Conservation (phyloP, 352 stramenopile species). For the Globisporangium yorkense region DNA sequence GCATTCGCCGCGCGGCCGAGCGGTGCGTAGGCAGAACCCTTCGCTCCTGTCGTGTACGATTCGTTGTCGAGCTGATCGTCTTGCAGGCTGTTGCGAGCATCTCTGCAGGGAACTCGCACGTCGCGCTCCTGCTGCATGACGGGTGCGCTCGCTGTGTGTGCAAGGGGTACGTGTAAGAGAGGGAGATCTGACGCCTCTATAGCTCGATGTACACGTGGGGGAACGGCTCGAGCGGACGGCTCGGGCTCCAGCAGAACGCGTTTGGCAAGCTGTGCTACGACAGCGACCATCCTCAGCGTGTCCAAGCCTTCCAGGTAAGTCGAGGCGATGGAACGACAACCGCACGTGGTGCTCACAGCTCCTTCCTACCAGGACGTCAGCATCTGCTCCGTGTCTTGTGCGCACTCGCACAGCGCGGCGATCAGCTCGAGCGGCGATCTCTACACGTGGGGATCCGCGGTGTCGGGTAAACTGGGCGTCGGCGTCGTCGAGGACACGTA, state of each 20-base stretch:
- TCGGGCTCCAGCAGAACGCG: slow-evolving; percentile 65
- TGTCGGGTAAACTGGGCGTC: slow-evolving; percentile 84
- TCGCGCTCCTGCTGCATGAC: slow-evolving; percentile 71
- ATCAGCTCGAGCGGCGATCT: slow-evolving; percentile 68
- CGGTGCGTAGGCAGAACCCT: slow-evolving; percentile 20
- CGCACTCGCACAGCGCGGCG: slow-evolving; percentile 85
- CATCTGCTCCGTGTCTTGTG: slow-evolving; percentile 52
- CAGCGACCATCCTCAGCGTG: slow-evolving; percentile 43
- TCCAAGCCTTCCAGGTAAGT: slow-evolving; percentile 45
- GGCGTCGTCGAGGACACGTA: slow-evolving; percentile 72
- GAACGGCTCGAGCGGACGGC: slow-evolving; percentile 67
- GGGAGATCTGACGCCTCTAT: neutral
- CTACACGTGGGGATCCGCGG: slow-evolving; percentile 86
- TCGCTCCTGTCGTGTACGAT: neutral
- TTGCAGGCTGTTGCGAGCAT: slow-evolving; percentile 57
- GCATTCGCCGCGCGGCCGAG: slow-evolving; percentile 45
- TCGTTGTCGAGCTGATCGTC: neutral
- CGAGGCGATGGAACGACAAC: slow-evolving; percentile 8
- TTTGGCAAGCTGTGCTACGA: slow-evolving; percentile 57
- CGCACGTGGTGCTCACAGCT: slow-evolving; percentile 1
- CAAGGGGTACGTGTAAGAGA: neutral
- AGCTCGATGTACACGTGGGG: slow-evolving; percentile 91
- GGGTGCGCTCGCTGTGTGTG: slow-evolving; percentile 28
- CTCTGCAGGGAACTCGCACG: slow-evolving; percentile 77
- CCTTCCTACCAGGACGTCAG: slow-evolving; percentile 22